Conservation (phyloP, 352 stramenopile species). For the Pythium utonaiense region DNA sequence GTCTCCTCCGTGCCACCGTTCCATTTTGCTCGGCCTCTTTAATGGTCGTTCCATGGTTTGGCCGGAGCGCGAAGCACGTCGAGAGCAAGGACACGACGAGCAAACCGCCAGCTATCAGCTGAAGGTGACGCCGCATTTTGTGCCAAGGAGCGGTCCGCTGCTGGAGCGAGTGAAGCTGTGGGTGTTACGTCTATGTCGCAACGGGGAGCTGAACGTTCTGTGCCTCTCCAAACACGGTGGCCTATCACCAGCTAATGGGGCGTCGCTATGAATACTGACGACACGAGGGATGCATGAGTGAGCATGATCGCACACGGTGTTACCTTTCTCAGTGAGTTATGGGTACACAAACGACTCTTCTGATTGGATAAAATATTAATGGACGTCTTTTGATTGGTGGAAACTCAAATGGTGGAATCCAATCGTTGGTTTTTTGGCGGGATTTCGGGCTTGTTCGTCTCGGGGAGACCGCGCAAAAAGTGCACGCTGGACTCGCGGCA, state of each 20-base stretch:
- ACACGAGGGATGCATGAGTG: too few species aligned
- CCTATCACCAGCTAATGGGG: too few species aligned
- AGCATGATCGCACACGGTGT: neutral
- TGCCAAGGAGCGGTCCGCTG: too few species aligned
- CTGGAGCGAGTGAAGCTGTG: too few species aligned
- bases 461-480: slow-evolving; percentile 6
- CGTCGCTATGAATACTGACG: neutral
- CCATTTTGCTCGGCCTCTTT: neutral
- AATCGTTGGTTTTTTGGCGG: slow-evolving; percentile 21
- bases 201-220: too few species aligned
- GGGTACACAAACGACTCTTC: neutral
- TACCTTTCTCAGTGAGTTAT: neutral
- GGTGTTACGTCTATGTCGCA: too few species aligned
- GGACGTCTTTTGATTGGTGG: slow-evolving; percentile 5
- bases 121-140: neutral
- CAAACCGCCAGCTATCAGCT: neutral
- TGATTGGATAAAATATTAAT: slow-evolving; percentile 10
- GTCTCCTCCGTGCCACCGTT: neutral
- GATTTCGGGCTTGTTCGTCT: slow-evolving; percentile 16
- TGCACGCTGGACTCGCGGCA: neutral
- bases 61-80: neutral
- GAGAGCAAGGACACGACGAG: neutral
- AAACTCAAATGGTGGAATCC: slow-evolving; percentile 10
- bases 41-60: neutral
- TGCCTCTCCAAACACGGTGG: too few species aligned